Evolutionary conservation across 305 asterid genomes (phyloP), one percentile per base, ranked within the genome.

Genomic region (Fraxinus dipetala): DNA sequence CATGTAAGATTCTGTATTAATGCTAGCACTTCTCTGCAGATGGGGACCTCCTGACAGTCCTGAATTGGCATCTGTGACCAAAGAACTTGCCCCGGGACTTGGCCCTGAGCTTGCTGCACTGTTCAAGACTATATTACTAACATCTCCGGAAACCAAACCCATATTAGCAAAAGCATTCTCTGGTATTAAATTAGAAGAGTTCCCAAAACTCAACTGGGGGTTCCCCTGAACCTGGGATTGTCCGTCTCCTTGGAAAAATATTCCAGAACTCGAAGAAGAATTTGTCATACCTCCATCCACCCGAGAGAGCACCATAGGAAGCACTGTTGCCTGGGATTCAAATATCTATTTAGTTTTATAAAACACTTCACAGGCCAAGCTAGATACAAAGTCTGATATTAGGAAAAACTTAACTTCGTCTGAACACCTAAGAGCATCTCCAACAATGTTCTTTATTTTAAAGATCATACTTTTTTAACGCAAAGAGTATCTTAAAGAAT

Each of bases 61-160:
- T 9, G 99, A 95, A 83, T 95, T 93, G 74, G 98, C 97, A 91
- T 95, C 97, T 9, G 99, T 95, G 69, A 95, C 99, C 87, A 95
- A 84, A 80, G 99, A 95, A 89, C 99, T 93, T 35, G 97, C 98
- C 79, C 98, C 98, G 80, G 92, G 87, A 85, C 98, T 95, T 74
- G 98, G 96, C 67, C 91, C 96, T 0, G 98, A 93, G 83, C 81
- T 94, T 45, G 92, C 90, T 75, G 90, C 93, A 40, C 96, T 91
- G 79, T 91, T 95, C 79, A 93, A 86, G 79, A 92, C 89, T 10
- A 90, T 77, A 75, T 90, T 91, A 81, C 89, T 89, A 83, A 87
- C 83, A 31, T 93, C 97, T 51, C 92, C 96, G 1, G 95, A 88
- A 75, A 90, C 87, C 3, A 89, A 92, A 31, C 90, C 93, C 82